A percentile compares a stretch with the other conserved stretches of the same genome.
phyloP scores from a whole-genome alignment of 1,284 basidiomycete genomes.

The Malassezia obtusa region DNA sequence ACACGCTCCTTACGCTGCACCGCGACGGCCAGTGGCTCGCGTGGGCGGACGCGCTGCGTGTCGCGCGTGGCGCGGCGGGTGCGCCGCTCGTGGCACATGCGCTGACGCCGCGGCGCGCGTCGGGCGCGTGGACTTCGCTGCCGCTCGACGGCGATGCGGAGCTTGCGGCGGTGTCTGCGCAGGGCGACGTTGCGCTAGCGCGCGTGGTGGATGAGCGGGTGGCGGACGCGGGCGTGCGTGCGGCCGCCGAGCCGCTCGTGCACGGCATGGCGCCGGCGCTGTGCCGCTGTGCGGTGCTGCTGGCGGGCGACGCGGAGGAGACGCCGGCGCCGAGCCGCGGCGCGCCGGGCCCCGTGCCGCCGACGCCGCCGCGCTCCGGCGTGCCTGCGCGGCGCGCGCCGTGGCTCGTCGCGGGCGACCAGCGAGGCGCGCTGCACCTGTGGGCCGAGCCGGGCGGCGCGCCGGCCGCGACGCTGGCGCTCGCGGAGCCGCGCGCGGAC shows the following conservation, averaged over 20 bases:
- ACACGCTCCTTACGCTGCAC: constrained; percentile 3
- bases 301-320: not conserved
- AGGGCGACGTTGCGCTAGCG: not conserved
- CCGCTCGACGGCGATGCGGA: not conserved
- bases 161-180: not conserved
- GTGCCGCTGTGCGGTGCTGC: constrained; percentile 10
- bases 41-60: not conserved
- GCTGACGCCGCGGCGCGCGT: too few relatives aligned
- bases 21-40: constrained; percentile 6
- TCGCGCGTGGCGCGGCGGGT: not conserved
- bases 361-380: not conserved
- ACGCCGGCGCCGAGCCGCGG: not conserved
- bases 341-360: not conserved
- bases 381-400: not conserved
- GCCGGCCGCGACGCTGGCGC: not conserved
- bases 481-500: not conserved
- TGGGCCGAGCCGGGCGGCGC: not conserved
- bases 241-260: not conserved
- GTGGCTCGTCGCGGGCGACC: constrained; percentile 10
- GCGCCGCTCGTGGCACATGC: too few relatives aligned
- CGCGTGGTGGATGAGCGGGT: not conserved
- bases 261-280: not conserved
- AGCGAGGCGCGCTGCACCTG: constrained; percentile 5
- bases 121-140: not conserved
- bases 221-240: not conserved